Percentiles rank a stretch among this genome's conserved stretches.
Conservation (phyloP, 1,284 basidiomycete species). For the Naganishia sp. region DNA sequence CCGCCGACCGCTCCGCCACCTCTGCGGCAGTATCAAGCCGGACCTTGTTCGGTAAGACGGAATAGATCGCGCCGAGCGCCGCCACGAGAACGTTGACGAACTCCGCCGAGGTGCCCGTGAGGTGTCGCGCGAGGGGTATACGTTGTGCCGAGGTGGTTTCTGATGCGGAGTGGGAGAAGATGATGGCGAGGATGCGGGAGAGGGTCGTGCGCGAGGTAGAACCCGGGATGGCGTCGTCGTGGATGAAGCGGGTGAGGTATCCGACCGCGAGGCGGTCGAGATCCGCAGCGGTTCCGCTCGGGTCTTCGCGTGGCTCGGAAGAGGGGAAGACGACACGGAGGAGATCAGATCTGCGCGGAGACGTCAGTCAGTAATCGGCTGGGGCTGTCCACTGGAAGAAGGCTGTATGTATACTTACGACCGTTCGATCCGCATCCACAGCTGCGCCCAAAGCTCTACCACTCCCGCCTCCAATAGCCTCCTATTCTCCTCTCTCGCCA, state of each 20-base stretch:
- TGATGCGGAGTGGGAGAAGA: background rate
- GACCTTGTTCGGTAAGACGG: constrained; percentile 83
- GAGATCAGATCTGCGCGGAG: background rate
- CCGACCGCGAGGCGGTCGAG: background rate
- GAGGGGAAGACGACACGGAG: background rate
- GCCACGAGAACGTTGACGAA: constrained; percentile 95
- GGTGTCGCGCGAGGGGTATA: constrained; percentile 1
- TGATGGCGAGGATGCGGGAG: background rate
- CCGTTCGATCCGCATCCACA: background rate
- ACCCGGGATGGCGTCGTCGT: background rate
- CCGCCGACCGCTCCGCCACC: constrained; percentile 52
- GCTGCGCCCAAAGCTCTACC: background rate
- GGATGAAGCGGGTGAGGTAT: background rate
- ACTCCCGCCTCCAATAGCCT: constrained; percentile 68
- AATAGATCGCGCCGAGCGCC: constrained; percentile 90
- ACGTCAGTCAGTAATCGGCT: background rate
- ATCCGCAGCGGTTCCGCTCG: background rate
- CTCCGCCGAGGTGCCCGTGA: constrained; percentile 56
- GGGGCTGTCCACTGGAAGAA: too few species aligned
- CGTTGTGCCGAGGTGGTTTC: background rate
- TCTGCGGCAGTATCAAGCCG: constrained; percentile 48
- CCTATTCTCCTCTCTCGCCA: constrained; percentile 66
- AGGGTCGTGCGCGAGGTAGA: background rate
- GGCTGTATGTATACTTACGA: background rate
- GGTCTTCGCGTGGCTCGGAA: background rate